Base-by-base conservation (phyloP, 768 basidiomycete genomes). In the Mycena chlorophos region DNA sequence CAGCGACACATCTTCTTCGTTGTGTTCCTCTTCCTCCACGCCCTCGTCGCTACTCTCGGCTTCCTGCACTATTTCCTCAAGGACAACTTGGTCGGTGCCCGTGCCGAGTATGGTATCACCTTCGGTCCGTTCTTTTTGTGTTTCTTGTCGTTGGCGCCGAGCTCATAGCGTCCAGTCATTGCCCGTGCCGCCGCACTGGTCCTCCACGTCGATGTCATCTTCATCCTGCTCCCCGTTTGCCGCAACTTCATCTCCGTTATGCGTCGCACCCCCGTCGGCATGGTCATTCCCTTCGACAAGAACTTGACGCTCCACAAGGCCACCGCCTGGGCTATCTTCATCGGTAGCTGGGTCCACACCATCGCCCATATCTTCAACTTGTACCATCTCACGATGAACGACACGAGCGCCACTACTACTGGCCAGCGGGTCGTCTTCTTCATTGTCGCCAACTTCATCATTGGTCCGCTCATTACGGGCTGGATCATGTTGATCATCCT, bases 201-300 rank as follows among this genome's bases (percentile, higher is more conserved):
- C 45, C 82, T 97, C 13, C 93, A 97, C 63, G 81, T 96, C 63
- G 91, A 97, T 73, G 87, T 93, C 59, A 86, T 91, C 61, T 91
- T 96, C 78, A 94, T 98, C 70, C 85, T 98, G 48, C 82, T 98
- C 28, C 96, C 95, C 34, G 83, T 98, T 67, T 98, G 95, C 80
- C 87, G 95, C 60, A 95, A 93, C 76, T 94, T 97, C 73, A 83
- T 97, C 70, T 96, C 94, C 22, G 65, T 95, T 37, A 81, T 97
- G 51, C 89, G 96, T 30, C 85, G 87, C 51, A 93, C 92, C 1
- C 84, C 94, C 1, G 76, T 98, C 57, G 92, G 91, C 75, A 79
- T 83, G 60, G 72, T 93, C 74, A 90, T 96, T 63, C 93, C 93
- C 29, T 96, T 98, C 68, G 94, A 96, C 79, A 89, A 94, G 76